Evolutionary conservation across 2,329 filamentous ascomycete genomes (phyloP).

Genomic region (Sporothrix euskadiensis): DNA sequence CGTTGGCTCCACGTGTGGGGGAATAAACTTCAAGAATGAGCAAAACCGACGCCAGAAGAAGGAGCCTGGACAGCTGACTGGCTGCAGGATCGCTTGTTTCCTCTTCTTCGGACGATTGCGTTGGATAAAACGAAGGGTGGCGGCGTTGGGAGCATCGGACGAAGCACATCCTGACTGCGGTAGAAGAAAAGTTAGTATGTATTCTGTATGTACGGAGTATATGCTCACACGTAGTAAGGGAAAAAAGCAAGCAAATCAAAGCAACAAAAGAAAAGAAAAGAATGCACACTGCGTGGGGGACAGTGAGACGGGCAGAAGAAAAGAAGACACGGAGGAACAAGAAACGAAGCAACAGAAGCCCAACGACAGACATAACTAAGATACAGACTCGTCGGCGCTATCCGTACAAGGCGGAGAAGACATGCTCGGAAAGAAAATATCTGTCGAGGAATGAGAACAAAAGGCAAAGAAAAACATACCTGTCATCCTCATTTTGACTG

Average conservation of each 20-base stretch:
- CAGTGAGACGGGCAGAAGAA: not conserved
- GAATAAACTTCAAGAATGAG: not conserved
- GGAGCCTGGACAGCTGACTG: not conserved
- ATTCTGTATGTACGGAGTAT: not conserved
- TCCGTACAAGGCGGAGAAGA: constrained; percentile 11
- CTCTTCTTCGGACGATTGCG: not conserved
- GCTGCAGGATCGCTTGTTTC: not conserved
- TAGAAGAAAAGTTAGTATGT: not conserved
- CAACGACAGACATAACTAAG: not conserved
- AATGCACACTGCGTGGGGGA: not conserved
- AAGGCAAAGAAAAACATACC: not conserved
- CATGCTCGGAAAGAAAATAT: not conserved
- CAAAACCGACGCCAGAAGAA: not conserved
- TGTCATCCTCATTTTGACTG: not conserved
- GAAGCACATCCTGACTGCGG: not conserved
- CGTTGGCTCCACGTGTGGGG: not conserved
- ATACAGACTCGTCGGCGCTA: not conserved
- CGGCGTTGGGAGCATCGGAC: not conserved
- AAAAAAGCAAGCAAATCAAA: not conserved
- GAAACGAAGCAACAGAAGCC: not conserved
- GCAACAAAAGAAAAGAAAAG: not conserved
- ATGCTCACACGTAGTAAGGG: not conserved
- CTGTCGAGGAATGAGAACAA: not conserved
- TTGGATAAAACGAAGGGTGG: not conserved
- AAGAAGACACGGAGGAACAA: not conserved